Conservation (phyloP, 1,284 basidiomycete genomes). For the Rhodotorula sp. region DNA sequence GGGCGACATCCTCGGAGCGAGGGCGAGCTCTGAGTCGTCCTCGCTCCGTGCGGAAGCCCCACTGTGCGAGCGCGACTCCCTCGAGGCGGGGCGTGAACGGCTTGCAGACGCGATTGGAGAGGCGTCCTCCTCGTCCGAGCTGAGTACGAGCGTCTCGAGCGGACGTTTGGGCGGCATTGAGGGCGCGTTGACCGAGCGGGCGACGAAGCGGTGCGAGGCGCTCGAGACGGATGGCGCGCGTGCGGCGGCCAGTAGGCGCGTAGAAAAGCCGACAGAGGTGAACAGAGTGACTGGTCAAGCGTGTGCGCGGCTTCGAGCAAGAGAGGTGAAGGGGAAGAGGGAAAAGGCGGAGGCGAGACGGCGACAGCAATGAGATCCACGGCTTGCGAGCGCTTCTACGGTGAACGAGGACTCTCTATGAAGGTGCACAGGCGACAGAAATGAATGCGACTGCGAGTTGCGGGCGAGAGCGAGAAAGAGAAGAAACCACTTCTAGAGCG, state of each 20-base stretch:
- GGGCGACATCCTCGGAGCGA: slow-evolving; percentile 9
- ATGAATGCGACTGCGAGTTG: background rate
- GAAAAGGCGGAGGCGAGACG: too few relatives aligned
- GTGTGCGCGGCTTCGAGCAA: background rate
- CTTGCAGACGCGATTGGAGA: background rate
- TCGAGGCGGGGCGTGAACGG: background rate
- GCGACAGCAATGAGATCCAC: too few relatives aligned
- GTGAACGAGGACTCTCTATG: too few relatives aligned
- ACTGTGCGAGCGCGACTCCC: background rate
- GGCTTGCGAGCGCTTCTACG: too few relatives aligned
- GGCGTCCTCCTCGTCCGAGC: slow-evolving; percentile 12
- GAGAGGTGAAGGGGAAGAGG: background rate
- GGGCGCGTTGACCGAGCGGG: too few relatives aligned
- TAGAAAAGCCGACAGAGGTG: background rate
- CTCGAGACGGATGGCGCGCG: too few relatives aligned
- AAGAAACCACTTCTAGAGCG: background rate
- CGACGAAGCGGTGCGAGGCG: too few relatives aligned
- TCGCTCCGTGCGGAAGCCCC: background rate
- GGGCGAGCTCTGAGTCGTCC: slow-evolving; percentile 6
- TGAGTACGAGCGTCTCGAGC: slow-evolving; percentile 16
- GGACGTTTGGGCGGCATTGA: slow-evolving; percentile 11
- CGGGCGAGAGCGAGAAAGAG: background rate
- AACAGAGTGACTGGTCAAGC: background rate
- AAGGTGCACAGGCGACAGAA: background rate
- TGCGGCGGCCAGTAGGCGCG: too few relatives aligned